Percentiles rank a stretch among this genome's conserved stretches.
Conservation (phyloP, 352 stramenopile species). For the Pythium aquatile region DNA sequence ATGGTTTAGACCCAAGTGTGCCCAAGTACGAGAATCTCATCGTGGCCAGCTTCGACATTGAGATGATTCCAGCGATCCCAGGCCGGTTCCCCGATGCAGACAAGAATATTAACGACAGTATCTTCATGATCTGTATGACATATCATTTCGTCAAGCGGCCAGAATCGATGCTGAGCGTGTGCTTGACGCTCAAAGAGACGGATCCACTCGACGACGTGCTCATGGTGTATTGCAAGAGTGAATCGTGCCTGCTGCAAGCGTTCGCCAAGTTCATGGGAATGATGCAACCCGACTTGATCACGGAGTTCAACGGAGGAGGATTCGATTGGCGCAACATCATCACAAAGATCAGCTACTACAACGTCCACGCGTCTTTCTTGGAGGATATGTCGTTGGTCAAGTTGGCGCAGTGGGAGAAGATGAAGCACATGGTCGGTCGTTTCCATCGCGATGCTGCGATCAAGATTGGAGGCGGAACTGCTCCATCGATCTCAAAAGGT, state of each 20-base stretch:
- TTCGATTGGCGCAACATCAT: conserved; percentile 4
- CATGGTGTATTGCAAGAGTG: background rate
- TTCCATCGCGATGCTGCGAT: background rate
- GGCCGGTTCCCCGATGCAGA: background rate
- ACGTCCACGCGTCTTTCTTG: background rate
- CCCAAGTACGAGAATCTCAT: conserved; percentile 3
- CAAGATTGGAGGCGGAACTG: background rate
- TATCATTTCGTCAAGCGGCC: conserved; percentile 1
- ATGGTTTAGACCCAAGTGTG: too few species aligned
- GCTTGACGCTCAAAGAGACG: background rate
- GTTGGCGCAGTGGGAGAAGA: background rate
- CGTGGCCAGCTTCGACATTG: background rate
- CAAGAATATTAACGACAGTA: background rate
- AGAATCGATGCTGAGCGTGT: background rate
- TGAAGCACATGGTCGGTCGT: background rate
- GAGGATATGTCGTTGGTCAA: background rate
- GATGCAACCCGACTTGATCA: conserved; percentile 1
- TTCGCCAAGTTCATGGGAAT: background rate
- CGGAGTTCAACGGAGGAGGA: background rate
- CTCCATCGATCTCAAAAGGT: background rate
- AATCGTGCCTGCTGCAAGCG: background rate
- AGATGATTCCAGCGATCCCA: background rate
- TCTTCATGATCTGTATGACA: conserved; percentile 5
- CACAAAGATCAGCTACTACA: background rate
- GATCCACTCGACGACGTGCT: background rate